These are phyloP conservation scores for Torulaspora indica DNA, from an alignment of 805 yeast species.

Conservation along the genomic window DNA sequence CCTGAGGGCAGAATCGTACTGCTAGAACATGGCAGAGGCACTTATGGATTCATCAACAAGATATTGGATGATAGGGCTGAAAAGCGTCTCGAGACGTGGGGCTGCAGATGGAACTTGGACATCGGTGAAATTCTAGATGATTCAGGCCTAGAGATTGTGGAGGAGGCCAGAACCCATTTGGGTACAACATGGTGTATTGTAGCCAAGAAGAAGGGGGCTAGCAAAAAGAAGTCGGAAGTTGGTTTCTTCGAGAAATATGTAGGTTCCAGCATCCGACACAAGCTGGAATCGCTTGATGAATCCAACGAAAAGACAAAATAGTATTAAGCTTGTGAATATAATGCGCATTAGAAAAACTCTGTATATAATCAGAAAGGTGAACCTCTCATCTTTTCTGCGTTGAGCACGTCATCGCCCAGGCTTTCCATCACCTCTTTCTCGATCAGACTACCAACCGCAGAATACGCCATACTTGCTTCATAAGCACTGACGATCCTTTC, in stretches of 20 bases:
- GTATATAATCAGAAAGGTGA: conserved; percentile 4
- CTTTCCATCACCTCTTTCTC: conserved; percentile 68
- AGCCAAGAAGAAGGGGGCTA: conserved; percentile 70
- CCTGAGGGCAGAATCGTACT: conserved; percentile 88
- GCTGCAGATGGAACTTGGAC: conserved; percentile 95
- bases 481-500: conserved; percentile 73
- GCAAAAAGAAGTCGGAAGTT: conserved; percentile 42
- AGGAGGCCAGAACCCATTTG: conserved; percentile 74
- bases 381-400: conserved; percentile 74
- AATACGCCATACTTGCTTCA: conserved; percentile 81
- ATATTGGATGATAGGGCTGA: conserved; percentile 80
- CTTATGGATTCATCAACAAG: conserved; percentile 69
- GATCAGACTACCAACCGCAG: conserved; percentile 63
- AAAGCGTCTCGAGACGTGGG: conserved; percentile 84
- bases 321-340: background rate
- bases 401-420: conserved; percentile 68
- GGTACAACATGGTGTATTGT: conserved; percentile 90
- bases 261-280: conserved; percentile 36
- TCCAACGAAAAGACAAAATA: conserved; percentile 11
- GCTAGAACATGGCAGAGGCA: conserved; percentile 89
- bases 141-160: conserved; percentile 78
- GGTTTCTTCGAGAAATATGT: conserved; percentile 49
- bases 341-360: conserved; percentile 1
- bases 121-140: conserved; percentile 81
- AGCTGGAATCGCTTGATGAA: conserved; percentile 17